These are phyloP conservation scores for Plectosphaerella cucumerina DNA, from an alignment of 2,329 filamentous ascomycete genomes.

Conservation along the genomic window DNA sequence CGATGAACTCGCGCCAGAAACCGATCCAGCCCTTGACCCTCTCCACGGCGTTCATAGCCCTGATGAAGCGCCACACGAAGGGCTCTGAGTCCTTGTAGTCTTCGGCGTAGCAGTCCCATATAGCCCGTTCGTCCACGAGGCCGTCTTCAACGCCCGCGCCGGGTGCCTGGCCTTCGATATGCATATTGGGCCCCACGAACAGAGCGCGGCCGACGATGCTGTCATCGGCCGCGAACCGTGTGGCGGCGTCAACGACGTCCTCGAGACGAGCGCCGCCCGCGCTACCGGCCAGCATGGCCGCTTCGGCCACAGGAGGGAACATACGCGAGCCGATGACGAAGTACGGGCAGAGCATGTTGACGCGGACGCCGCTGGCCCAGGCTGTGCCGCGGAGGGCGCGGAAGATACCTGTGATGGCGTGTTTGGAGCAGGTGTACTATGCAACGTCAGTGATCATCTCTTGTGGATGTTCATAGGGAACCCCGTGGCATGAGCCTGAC, in stretches of 20 bases:
- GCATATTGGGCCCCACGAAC: constrained; percentile 51
- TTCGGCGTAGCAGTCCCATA: constrained; percentile 59
- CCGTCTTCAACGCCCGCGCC: constrained; percentile 9
- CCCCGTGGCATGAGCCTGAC: too few relatives aligned
- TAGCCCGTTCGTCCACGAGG: constrained; percentile 23
- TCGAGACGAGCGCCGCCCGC: constrained; percentile 40
- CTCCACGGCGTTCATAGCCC: constrained; percentile 47
- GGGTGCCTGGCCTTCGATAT: constrained; percentile 9
- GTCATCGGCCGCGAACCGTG: constrained; percentile 56
- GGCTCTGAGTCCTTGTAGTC: constrained; percentile 53
- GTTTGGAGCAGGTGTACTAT: constrained; percentile 59
- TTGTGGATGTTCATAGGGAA: too few relatives aligned
- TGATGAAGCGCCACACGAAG: constrained; percentile 50
- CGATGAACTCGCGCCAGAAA: constrained; percentile 27
- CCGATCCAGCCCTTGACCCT: constrained; percentile 49
- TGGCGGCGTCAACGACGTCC: constrained; percentile 62
- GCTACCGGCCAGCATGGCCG: constrained; percentile 50
- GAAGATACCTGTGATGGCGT: constrained; percentile 63
- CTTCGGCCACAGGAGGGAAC: constrained; percentile 41
- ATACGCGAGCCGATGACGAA: constrained; percentile 57
- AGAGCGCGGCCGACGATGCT: constrained; percentile 53
- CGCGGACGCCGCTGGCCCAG: constrained; percentile 45
- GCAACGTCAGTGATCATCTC: too few relatives aligned
- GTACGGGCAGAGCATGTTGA: constrained; percentile 66
- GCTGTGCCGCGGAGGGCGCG: constrained; percentile 50